These are phyloP conservation scores for Sclerotiophoma versabilis DNA, from an alignment of 2,329 filamentous ascomycete genomes.

Conservation along the genomic window DNA sequence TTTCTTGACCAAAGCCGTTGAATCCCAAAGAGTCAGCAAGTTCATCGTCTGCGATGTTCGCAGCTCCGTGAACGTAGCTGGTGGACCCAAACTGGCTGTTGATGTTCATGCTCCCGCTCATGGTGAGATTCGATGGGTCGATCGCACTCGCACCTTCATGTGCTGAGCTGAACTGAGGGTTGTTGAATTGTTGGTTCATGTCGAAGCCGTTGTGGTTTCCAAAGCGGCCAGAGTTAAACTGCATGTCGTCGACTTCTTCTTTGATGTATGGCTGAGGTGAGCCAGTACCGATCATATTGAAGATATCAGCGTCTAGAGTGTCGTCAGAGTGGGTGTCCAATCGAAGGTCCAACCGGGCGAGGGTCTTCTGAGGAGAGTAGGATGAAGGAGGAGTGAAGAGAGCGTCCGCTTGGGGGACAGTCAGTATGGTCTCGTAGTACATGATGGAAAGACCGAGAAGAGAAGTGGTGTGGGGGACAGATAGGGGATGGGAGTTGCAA, in stretches of 20 bases:
- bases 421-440: slow-evolving; percentile 48
- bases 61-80: slow-evolving; percentile 78
- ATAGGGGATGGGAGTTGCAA: slow-evolving; percentile 21
- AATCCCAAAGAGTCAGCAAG: slow-evolving; percentile 73
- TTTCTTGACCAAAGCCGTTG: slow-evolving; percentile 63
- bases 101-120: slow-evolving; percentile 66
- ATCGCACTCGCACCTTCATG: slow-evolving; percentile 58
- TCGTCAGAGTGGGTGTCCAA: slow-evolving; percentile 51
- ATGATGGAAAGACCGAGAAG: slow-evolving; percentile 34
- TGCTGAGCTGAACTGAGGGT: slow-evolving; percentile 57
- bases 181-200: slow-evolving; percentile 59
- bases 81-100: slow-evolving; percentile 66
- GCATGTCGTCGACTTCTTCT: slow-evolving; percentile 69
- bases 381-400: slow-evolving; percentile 52
- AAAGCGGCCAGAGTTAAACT: slow-evolving; percentile 60
- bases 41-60: slow-evolving; percentile 86
- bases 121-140: slow-evolving; percentile 84
- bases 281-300: slow-evolving; percentile 63
- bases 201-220: slow-evolving; percentile 59
- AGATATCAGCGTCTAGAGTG: slow-evolving; percentile 53
- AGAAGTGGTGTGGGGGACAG: slow-evolving; percentile 14
- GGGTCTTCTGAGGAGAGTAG: slow-evolving; percentile 50
- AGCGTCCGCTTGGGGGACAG: slow-evolving; percentile 52
- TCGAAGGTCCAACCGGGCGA: slow-evolving; percentile 48
- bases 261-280: slow-evolving; percentile 70